Percentiles rank a stretch among this genome's conserved stretches.
Conservation (phyloP, 148 eudicot genomes). For the Beta vulgaris region DNA sequence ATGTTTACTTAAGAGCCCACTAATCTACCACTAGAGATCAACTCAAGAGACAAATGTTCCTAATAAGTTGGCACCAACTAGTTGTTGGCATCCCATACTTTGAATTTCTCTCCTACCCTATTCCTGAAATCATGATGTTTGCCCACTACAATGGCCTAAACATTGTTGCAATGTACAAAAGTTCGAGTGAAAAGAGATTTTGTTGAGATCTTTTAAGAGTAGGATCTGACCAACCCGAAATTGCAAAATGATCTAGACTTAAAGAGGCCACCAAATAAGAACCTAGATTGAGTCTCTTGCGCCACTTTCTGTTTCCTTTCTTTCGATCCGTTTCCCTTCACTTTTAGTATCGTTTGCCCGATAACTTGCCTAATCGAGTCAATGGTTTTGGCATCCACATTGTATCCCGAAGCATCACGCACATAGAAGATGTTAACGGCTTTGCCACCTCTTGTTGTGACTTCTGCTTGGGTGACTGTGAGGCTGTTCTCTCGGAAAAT, state of each 20-base stretch:
- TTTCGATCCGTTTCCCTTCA: conserved; percentile 51
- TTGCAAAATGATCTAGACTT: conserved; percentile 85
- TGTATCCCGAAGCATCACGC: conserved; percentile 76
- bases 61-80: conserved; percentile 23
- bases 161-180: conserved; percentile 20
- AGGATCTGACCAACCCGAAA: conserved; percentile 78
- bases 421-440: conserved; percentile 85
- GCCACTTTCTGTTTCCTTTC: conserved; percentile 44
- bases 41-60: conserved; percentile 7
- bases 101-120: conserved; percentile 17
- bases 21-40: background rate
- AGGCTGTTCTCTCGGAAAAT: conserved; percentile 92
- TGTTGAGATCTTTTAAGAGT: conserved; percentile 34
- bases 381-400: conserved; percentile 75
- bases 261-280: conserved; percentile 78
- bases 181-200: background rate
- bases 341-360: conserved; percentile 82
- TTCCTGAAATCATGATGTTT: conserved; percentile 4
- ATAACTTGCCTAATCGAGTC: conserved; percentile 71
- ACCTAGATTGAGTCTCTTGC: conserved; percentile 72
- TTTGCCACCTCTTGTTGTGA: conserved; percentile 69
- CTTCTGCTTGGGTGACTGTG: conserved; percentile 76
- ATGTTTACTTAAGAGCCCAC: conserved; percentile 7
- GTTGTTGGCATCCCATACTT: conserved; percentile 19
- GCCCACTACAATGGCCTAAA: conserved; percentile 1